A percentile compares a stretch with the other conserved stretches of the same genome.
Evolutionary conservation across 179 eudicot genomes (phyloP).

Genomic region (Silene noctiflora): DNA sequence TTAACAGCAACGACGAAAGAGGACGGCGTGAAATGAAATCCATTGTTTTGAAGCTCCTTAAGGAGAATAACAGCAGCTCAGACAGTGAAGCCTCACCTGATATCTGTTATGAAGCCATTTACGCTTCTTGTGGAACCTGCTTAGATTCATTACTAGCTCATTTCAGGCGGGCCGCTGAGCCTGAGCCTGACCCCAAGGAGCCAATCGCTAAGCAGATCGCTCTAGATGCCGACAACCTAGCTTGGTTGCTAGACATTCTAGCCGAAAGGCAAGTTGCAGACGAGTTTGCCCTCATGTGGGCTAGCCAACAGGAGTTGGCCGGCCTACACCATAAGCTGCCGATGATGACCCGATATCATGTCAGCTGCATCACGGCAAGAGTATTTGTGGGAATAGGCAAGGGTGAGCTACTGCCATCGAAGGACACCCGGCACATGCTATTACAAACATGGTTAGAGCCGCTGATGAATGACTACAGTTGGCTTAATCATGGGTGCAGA

Average conservation of each 20-base stretch:
- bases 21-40: conserved; percentile 88
- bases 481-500: conserved; percentile 84
- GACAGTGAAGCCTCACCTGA: conserved; percentile 45
- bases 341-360: conserved; percentile 51
- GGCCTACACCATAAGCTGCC: conserved; percentile 55
- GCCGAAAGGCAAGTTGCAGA: conserved; percentile 75
- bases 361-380: conserved; percentile 73
- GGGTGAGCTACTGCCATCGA: conserved; percentile 79
- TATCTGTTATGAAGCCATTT: conserved; percentile 61
- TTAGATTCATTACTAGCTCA: conserved; percentile 40
- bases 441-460: conserved; percentile 82
- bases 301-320: conserved; percentile 69
- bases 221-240: conserved; percentile 74
- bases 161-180: conserved; percentile 55
- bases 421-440: conserved; percentile 61
- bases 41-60: conserved; percentile 75
- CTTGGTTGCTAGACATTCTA: conserved; percentile 89
- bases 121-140: conserved; percentile 58
- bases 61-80: conserved; percentile 52
- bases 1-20: conserved; percentile 75
- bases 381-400: conserved; percentile 83
- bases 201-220: conserved; percentile 50
- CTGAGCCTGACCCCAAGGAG: conserved; percentile 43
- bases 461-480: conserved; percentile 70
- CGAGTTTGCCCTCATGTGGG: conserved; percentile 78